Base-by-base conservation (phyloP, 1,284 basidiomycete genomes). In the Papiliotrema laurentii region DNA sequence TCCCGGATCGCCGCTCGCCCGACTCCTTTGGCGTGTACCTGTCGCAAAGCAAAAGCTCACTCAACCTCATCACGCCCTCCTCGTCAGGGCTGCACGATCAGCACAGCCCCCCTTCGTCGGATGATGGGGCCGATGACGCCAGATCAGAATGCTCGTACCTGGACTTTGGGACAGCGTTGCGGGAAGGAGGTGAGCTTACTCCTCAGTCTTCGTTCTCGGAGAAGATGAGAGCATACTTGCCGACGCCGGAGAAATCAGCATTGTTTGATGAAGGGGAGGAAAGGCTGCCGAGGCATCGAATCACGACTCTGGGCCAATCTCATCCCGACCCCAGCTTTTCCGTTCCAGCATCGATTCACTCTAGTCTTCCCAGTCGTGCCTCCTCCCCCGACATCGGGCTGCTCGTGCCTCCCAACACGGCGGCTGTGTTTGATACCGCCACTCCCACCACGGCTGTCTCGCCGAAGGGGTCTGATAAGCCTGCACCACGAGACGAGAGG, bases 11-110 rank as follows among this genome's bases (percentile, higher is more conserved):
- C n/a, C 36, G 43, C 35, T 59, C 55, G 21, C 49, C 53, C 19
- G 59, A 61, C 19, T 59, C 57, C 2, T 61, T 59, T 25, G 59
- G 59, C 1, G 57, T 61, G 10, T 55, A 57, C 28, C 54, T 54
- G 26, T 53, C 48, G 2, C 28, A 27, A 10, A 52, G 45, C 28
- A 37, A 39, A 27, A 56, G 56, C 3, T 56, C 56, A 1, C 39
- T 55, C 25, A 56, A 56, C 14, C 31, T 59, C 18, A 42, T 58
- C 31, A 60, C 60, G 1, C 58, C 60, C 2, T 51, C 50, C 7
- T 26, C 45, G 5, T 47, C 45, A 14, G 25, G 16, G 5, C 10
- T 13, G 16, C 43, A 11, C 30, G n/a, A 13, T 13, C 43, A 35
- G n/a, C n/a, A n/a, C n/a, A n/a, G n/a, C n/a, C n/a, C n/a, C n/a